Conservation (phyloP, 2,329 filamentous ascomycete species). For the Onygenales sp. region DNA sequence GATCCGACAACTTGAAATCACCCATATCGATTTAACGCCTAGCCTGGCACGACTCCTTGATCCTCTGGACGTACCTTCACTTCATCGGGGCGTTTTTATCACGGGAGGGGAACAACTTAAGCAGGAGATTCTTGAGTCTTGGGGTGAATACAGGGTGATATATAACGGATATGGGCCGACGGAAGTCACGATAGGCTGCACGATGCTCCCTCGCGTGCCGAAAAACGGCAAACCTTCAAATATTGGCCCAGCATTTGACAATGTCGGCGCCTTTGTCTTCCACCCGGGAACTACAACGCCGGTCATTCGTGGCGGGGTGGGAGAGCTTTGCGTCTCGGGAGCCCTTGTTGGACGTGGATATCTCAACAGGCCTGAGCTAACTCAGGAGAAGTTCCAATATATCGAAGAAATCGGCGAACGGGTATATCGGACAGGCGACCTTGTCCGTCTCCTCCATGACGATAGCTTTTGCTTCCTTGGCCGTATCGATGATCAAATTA, state of each 20-base stretch:
- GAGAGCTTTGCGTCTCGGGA: conserved; percentile 82
- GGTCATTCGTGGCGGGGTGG: conserved; percentile 67
- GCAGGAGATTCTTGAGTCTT: conserved; percentile 77
- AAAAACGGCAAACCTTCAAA: conserved; percentile 72
- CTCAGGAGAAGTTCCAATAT: conserved; percentile 62
- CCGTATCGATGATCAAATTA: conserved; percentile 83
- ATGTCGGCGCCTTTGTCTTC: conserved; percentile 76
- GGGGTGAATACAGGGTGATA: conserved; percentile 71
- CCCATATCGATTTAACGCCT: conserved; percentile 85
- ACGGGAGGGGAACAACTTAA: conserved; percentile 83
- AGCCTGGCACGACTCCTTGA: conserved; percentile 71
- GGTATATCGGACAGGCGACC: conserved; percentile 80
- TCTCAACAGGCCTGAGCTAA: conserved; percentile 69
- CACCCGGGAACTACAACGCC: conserved; percentile 58
- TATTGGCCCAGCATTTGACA: conserved; percentile 77
- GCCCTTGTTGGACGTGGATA: conserved; percentile 85
- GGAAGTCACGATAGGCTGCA: conserved; percentile 86
- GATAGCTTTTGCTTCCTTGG: conserved; percentile 80
- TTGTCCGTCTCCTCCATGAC: conserved; percentile 72
- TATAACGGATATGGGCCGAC: conserved; percentile 92
- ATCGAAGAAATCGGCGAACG: conserved; percentile 49
- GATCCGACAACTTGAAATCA: conserved; percentile 65
- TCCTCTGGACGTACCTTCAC: conserved; percentile 68
- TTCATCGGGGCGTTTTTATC: conserved; percentile 81
- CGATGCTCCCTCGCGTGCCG: conserved; percentile 77